Base-by-base conservation (phyloP, 257 asterid genomes). In the Solanum clarkiae region DNA sequence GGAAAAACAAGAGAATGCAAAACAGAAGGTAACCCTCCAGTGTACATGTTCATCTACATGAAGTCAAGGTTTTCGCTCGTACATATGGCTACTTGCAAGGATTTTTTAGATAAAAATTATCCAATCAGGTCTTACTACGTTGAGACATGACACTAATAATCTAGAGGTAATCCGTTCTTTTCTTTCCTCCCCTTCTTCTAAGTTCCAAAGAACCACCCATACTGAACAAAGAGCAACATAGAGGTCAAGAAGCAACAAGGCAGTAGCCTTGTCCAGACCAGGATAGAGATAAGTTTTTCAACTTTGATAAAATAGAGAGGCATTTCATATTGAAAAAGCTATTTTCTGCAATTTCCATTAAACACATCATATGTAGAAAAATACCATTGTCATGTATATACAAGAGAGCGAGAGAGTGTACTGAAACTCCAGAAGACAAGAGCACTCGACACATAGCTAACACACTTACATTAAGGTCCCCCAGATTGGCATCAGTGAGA, bases 401-500 rank as follows among this genome's bases (percentile, higher is more conserved):
- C 10, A 10, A 9, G 5, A 40, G 26, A 72, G 57, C 11, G 24
- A 74, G 42, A 72, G 11, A 49, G 47, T 24, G 45, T 49, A 51
- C 11, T 51, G 82, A 53, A 51, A 53, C 65, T 79, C 24, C 24
- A 24, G 42, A 51, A 79, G 59, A 79, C 10, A 2, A 45, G 65
- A 36, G 53, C 15, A 79, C 26, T 26, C 1, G 3, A 53, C 53
- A 53, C 24, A 53, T 53, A 79, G 80, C 40, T 70, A 44, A 65
- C 65, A 79, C 11, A 86, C 97, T 91, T 87, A 93, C 98, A 85
- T 88, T 92, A 85, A n/a, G 92, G 84, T 90, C 91, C 60, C 82
- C 88, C 69, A 83, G 84, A 84, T 88, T 86, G 66, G 87, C 82
- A n/a, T 86, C 86, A 59, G 92, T 86, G 81, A 84, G 53, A 85